Evolutionary conservation across 139 green algal genomes (phyloP).

Genomic region (Microglena sp.): DNA sequence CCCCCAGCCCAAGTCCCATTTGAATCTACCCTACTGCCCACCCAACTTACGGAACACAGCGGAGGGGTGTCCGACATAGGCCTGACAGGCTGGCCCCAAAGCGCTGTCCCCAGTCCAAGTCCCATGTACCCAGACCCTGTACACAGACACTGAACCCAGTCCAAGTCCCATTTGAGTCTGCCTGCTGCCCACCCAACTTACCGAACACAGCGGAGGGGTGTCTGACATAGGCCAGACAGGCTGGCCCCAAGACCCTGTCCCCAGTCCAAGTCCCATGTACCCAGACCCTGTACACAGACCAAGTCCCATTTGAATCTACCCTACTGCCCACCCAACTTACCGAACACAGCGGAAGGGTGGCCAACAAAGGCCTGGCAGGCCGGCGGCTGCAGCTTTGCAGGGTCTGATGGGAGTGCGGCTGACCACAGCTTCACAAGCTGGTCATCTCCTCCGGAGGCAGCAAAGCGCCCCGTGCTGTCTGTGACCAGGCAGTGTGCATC

Average conservation of each 20-base stretch:
- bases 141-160: too few species aligned
- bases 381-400: background rate
- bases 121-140: too few species aligned
- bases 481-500: conserved; percentile 16
- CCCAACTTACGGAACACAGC: too few species aligned
- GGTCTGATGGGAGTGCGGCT: background rate
- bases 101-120: too few species aligned
- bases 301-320: background rate
- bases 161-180: too few species aligned
- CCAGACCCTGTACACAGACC: background rate
- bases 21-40: too few species aligned
- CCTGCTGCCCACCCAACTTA: too few species aligned
- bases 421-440: conserved; percentile 36
- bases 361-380: conserved; percentile 35
- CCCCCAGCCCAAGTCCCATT: too few species aligned
- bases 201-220: conserved; percentile 32
- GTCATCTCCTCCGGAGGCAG: conserved; percentile 31
- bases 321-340: conserved; percentile 9
- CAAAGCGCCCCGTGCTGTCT: conserved; percentile 20
- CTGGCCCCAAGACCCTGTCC: background rate
- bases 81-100: too few species aligned
- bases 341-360: conserved; percentile 31
- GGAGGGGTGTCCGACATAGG: too few species aligned
- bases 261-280: background rate
- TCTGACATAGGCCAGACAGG: conserved; percentile 34